Evolutionary conservation across 192 early-diverging fungal genomes (phyloP).

Genomic region (Backusella westeae): DNA sequence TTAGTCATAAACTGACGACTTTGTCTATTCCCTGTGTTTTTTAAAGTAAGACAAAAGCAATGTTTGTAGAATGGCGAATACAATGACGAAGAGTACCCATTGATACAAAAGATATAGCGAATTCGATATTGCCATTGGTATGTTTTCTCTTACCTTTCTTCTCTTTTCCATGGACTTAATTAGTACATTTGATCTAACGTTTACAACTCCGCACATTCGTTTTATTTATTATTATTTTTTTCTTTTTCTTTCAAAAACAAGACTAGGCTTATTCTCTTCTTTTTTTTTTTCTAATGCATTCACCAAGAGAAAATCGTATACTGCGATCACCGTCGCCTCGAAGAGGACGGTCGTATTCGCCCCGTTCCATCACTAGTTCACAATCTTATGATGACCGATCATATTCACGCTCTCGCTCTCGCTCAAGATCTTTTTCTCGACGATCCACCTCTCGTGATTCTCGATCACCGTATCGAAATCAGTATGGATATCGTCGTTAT

Average conservation of each 20-base stretch:
- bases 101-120: too few relatives aligned
- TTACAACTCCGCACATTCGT: too few relatives aligned
- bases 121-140: too few relatives aligned
- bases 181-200: too few relatives aligned
- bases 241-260: neutral
- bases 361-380: conserved; percentile 7
- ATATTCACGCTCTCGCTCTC: conserved; percentile 11
- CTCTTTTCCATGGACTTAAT: too few relatives aligned
- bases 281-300: neutral
- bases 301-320: neutral
- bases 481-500: neutral
- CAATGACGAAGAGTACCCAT: too few relatives aligned
- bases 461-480: conserved; percentile 25
- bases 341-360: neutral
- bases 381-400: conserved; percentile 5
- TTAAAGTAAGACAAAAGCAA: too few relatives aligned
- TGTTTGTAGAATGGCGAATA: too few relatives aligned
- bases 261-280: neutral
- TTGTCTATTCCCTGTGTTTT: too few relatives aligned
- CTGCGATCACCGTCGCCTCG: neutral
- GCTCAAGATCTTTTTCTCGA: conserved; percentile 19
- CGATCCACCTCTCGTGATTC: conserved; percentile 21
- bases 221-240: too few relatives aligned
- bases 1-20: too few relatives aligned
- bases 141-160: too few relatives aligned